phyloP scores from a whole-genome alignment of 345 rosid species.

The Brassica juncea region DNA sequence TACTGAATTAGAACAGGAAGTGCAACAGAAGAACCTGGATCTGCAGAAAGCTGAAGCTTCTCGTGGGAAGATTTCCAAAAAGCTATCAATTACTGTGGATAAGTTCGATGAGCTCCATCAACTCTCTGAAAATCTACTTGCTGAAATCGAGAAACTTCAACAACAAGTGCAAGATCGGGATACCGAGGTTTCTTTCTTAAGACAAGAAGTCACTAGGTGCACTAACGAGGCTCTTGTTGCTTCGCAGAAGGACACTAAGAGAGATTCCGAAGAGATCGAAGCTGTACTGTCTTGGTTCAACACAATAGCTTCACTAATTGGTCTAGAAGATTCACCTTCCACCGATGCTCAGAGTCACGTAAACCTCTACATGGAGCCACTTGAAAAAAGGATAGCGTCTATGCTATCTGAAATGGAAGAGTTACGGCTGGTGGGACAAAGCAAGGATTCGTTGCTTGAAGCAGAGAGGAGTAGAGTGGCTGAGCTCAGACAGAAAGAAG shows the following conservation, averaged over 20 bases:
- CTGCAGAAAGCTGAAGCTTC: constrained; percentile 80
- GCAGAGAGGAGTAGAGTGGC: constrained; percentile 71
- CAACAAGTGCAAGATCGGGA: constrained; percentile 82
- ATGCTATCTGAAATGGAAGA: constrained; percentile 63
- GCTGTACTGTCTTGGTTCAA: constrained; percentile 68
- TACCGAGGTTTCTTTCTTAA: constrained; percentile 87
- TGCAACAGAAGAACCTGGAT: constrained; percentile 64
- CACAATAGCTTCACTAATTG: constrained; percentile 50
- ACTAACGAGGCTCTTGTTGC: constrained; percentile 81
- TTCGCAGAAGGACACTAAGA: constrained; percentile 61
- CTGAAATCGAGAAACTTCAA: constrained; percentile 89
- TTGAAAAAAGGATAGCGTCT: constrained; percentile 57
- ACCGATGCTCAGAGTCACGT: constrained; percentile 40
- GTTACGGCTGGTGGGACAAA: constrained; percentile 54
- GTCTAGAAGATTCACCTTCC: constrained; percentile 47
- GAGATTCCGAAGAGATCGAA: constrained; percentile 56
- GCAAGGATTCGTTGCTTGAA: constrained; percentile 63
- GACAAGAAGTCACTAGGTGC: constrained; percentile 97
- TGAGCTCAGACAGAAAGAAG: constrained; percentile 63
- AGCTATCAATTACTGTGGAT: constrained; percentile 74
- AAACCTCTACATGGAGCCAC: constrained; percentile 59
- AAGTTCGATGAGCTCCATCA: constrained; percentile 96
- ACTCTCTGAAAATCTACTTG: constrained; percentile 75
- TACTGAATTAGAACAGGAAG: constrained; percentile 55
- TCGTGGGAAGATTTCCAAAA: constrained; percentile 75